Evolutionary conservation across 768 basidiomycete species (phyloP), one percentile per base, ranked within the genome.

Genomic region (Pisolithus tinctorius): DNA sequence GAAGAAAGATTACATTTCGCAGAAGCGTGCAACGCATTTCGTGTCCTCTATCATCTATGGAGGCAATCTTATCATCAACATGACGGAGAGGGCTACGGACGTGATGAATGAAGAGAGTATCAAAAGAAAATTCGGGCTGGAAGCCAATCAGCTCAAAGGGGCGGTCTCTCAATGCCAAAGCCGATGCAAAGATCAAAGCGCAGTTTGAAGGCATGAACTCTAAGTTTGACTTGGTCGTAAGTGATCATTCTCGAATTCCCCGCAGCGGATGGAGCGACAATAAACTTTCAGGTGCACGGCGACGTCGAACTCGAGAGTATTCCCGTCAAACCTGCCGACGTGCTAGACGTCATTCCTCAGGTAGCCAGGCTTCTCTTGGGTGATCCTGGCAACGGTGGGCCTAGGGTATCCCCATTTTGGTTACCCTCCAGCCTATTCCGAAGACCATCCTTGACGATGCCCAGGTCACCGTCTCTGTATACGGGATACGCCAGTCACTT

Each of bases 111-210:
- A 55, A 7, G 55, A 58, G 4, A 49, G 49, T 30, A 50, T 60
- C 37, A 55, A 58, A 40, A 38, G 26, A 14, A 56, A 54, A 20
- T 30, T 63, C 30, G 52, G 40, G 26, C 52, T 55, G 34, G 47
- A 51, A 31, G 49, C 48, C 42, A 51, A 39, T 14, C 46, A 60
- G 49, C 36, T 58, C 16, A 59, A 59, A 40, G 53, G 51, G 39
- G 55, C 57, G 29, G 42, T 57, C 25, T 43, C 7, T 59, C 17
- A 47, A 53, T 20, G 47, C 47, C 11, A 23, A 23, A 17, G 46
- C 17, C 10, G 34, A 20, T 9, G 27, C 34, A 3, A 20, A 36
- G 8, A 23, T 47, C 29, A 47, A 47, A 20, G 17, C 10, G 0
- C n/a, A 20, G 14, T 47, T 47, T 23, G 34, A 14, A 6, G 11